Base-by-base conservation (phyloP, 257 asterid genomes). In the Lycium ferocissimum region DNA sequence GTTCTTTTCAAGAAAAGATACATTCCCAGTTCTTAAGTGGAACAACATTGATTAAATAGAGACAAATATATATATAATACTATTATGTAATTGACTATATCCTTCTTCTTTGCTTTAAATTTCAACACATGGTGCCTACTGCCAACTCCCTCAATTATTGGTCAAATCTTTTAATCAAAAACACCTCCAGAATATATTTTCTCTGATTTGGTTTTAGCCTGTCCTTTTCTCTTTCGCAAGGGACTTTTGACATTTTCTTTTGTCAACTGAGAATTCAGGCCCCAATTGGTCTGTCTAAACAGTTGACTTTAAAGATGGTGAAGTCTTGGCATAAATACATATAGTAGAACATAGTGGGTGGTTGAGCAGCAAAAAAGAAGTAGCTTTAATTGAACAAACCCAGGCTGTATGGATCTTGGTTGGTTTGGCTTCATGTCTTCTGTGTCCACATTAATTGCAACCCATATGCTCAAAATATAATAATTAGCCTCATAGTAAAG, bases 281-380 rank as follows among this genome's bases (percentile, higher is more conserved):
- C 54, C 85, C 85, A 85, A 86, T 83, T 80, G 58, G 84, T 67
- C 84, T 67, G 86, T 82, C 86, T 59, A 87, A 51, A 84, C 58
- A 80, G 91, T 93, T 92, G 97, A 92, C 97, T 86, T 91, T 51
- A 17, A 78, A 53, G 82, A 78, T 45, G 11, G 67, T 53, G 84
- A 84, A 35, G 56, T 54, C 80, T 87, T 83, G 33, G 33, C 26
- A 45, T 84, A 75, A 18, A 75, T 59, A 43, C 35, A 47, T 84
- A 40, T 12, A 81, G 13, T 3, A 66, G 35, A 70, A 63, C 58
- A 58, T n/a, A 75, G 43, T 66, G 91, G 87, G 90, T 85, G 72
- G 92, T 89, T 89, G 92, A 81, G 88, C 83, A 26, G 83, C 78
- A 38, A 83, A 70, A 83, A 67, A 72, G 72, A 65, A 22, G 47